Percentiles rank a stretch among this genome's conserved stretches.
Conservation (phyloP, 306 rosid genomes). For the Quercus dentata region DNA sequence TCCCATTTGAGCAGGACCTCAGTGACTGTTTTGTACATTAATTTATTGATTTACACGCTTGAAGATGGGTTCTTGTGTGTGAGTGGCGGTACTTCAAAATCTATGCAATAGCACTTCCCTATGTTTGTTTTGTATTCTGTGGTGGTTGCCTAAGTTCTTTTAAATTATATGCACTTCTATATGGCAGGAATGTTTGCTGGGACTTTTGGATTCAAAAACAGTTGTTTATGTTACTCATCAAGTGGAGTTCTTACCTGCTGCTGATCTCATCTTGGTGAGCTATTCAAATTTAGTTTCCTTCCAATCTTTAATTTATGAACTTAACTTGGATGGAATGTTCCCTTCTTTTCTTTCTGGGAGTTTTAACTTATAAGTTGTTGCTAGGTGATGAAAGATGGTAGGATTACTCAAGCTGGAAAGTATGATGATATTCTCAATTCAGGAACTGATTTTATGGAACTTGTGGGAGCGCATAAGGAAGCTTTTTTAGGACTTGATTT, state of each 20-base stretch:
- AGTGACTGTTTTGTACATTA: background rate
- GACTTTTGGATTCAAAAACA: conserved; percentile 33
- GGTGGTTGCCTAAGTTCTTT: background rate
- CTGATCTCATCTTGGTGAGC: too few species aligned
- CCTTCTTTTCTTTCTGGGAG: background rate
- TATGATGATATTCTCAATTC: too few species aligned
- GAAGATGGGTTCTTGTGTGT: background rate
- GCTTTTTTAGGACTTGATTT: conserved; percentile 33
- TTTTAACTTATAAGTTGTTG: background rate
- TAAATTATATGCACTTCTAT: background rate
- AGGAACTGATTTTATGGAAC: too few species aligned
- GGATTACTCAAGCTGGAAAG: conserved; percentile 26
- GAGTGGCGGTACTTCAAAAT: background rate
- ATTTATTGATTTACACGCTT: background rate
- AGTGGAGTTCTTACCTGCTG: too few species aligned
- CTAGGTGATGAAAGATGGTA: conserved; percentile 89
- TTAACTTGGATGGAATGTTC: background rate
- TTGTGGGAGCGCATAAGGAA: too few species aligned
- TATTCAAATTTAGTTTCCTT: background rate
- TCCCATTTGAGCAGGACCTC: too few species aligned
- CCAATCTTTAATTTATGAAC: background rate
- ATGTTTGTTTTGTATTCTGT: background rate
- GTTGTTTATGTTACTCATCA: too few species aligned
- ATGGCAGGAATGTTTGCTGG: conserved; percentile 75
- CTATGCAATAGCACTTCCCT: background rate